Percentiles rank a stretch among this genome's conserved stretches.
Evolutionary conservation across 768 basidiomycete species (phyloP).

Genomic region (Psilocybe sp.): DNA sequence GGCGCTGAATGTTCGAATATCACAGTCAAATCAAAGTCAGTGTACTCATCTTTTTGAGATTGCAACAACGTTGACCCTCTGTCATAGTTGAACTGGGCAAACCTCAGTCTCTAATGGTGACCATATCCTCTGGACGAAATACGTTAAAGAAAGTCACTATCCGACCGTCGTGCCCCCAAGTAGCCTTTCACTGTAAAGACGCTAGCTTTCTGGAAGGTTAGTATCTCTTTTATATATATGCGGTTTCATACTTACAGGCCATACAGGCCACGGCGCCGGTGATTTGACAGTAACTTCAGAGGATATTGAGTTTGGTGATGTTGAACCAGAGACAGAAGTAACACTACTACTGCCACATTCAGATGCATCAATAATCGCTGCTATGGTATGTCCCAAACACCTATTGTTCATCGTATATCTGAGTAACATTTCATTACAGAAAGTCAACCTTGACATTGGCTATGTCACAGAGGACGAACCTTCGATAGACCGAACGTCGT

Average conservation of each 20-base stretch:
- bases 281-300: slow-evolving; percentile 38
- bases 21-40: slow-evolving; percentile 51
- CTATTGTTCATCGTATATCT: not conserved
- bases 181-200: slow-evolving; percentile 46
- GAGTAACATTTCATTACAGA: slow-evolving; percentile 34
- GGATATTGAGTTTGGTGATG: slow-evolving; percentile 43
- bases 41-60: not conserved
- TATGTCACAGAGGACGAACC: slow-evolving; percentile 64
- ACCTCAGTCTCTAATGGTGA: slow-evolving; percentile 49
- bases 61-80: slow-evolving; percentile 7
- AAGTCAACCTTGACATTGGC: slow-evolving; percentile 64
- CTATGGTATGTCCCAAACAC: slow-evolving; percentile 47
- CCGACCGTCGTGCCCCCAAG: slow-evolving; percentile 52
- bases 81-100: slow-evolving; percentile 63
- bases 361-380: slow-evolving; percentile 57
- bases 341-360: slow-evolving; percentile 63
- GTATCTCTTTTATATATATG: not conserved
- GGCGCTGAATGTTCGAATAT: slow-evolving; percentile 62
- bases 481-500: slow-evolving; percentile 48
- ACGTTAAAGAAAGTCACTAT: slow-evolving; percentile 51
- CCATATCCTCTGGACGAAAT: slow-evolving; percentile 70
- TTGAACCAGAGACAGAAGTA: slow-evolving; percentile 43
- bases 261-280: slow-evolving; percentile 11
- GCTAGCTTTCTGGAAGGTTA: slow-evolving; percentile 37
- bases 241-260: not conserved